These are phyloP conservation scores for Cryptosporidium tyzzeri DNA, from an alignment of 169 alveolate genomes.

Conservation along the genomic window DNA sequence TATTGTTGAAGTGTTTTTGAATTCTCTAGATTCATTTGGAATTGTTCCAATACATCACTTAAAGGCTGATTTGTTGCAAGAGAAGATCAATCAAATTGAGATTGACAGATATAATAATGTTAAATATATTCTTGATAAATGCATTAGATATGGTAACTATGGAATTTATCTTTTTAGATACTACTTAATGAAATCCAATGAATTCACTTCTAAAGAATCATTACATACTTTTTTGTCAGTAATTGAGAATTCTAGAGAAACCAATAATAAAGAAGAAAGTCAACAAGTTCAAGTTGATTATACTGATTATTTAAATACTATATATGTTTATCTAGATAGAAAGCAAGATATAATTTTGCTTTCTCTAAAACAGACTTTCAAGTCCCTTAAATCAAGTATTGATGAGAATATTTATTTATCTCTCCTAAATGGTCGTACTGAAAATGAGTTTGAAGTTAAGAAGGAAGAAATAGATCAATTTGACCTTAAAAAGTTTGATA, in stretches of 20 bases:
- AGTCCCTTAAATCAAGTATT: background rate
- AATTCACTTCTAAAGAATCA: slow-evolving; percentile 4
- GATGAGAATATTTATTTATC: background rate
- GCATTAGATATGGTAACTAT: background rate
- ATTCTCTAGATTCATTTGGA: slow-evolving; percentile 14
- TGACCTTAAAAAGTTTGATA: background rate
- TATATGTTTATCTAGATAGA: slow-evolving; percentile 27
- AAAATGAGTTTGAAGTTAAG: background rate
- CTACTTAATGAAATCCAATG: background rate
- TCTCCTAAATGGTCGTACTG: background rate
- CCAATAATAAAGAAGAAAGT: background rate
- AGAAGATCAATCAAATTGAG: slow-evolving; percentile 23
- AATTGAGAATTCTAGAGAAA: background rate
- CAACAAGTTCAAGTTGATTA: background rate
- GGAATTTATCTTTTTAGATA: slow-evolving; percentile 42
- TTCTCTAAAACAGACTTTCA: slow-evolving; percentile 21
- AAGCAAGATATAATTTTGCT: slow-evolving; percentile 22
- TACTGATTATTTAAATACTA: slow-evolving; percentile 32
- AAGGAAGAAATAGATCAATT: background rate
- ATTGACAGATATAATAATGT: slow-evolving; percentile 10
- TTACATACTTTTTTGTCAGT: slow-evolving; percentile 4
- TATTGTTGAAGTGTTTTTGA: slow-evolving; percentile 36
- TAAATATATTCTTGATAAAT: slow-evolving; percentile 20
- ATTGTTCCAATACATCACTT: slow-evolving; percentile 31
- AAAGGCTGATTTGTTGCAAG: slow-evolving; percentile 48